phyloP scores from a whole-genome alignment of 1,284 basidiomycete genomes.

The Apiotrichum brassicae region DNA sequence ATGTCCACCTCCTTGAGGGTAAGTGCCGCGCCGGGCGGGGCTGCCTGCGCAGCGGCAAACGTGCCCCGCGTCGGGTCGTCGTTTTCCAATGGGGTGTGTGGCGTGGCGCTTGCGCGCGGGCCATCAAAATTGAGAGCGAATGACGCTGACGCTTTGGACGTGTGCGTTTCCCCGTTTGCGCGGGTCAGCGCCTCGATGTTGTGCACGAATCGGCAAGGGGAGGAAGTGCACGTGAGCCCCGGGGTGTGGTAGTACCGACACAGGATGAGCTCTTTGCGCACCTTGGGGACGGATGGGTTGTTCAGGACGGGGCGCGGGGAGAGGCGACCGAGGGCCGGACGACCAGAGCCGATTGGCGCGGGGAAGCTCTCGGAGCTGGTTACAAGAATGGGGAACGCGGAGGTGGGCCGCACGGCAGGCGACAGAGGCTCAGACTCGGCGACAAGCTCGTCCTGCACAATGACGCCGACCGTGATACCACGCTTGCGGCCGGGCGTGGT shows the following conservation, averaged over 20 bases:
- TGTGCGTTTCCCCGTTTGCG: neutral
- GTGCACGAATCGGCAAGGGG: constrained; percentile 48
- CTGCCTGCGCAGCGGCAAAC: constrained; percentile 29
- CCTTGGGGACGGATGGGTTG: constrained; percentile 1
- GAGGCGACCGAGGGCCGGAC: neutral
- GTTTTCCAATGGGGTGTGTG: neutral
- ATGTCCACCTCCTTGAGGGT: constrained; percentile 9
- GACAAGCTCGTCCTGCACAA: constrained; percentile 28
- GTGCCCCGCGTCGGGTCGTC: constrained; percentile 34
- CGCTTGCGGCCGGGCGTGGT: constrained; percentile 14
- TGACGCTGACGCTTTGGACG: neutral
- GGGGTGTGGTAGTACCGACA: constrained; percentile 47
- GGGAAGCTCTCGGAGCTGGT: neutral
- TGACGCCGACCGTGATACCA: constrained; percentile 36
- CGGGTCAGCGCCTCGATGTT: constrained; percentile 19
- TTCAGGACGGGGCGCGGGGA: neutral
- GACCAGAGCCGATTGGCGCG: neutral
- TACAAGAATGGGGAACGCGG: neutral
- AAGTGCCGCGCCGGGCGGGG: constrained; percentile 8
- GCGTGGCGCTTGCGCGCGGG: neutral
- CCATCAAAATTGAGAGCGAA: neutral
- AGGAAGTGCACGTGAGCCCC: constrained; percentile 44
- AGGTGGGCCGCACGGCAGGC: constrained; percentile 14
- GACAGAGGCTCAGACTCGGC: constrained; percentile 30
- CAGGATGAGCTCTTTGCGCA: constrained; percentile 32